A percentile compares a stretch with the other conserved stretches of the same genome.
phyloP scores from a whole-genome alignment of 257 asterid species.

The Datura wrightii region DNA sequence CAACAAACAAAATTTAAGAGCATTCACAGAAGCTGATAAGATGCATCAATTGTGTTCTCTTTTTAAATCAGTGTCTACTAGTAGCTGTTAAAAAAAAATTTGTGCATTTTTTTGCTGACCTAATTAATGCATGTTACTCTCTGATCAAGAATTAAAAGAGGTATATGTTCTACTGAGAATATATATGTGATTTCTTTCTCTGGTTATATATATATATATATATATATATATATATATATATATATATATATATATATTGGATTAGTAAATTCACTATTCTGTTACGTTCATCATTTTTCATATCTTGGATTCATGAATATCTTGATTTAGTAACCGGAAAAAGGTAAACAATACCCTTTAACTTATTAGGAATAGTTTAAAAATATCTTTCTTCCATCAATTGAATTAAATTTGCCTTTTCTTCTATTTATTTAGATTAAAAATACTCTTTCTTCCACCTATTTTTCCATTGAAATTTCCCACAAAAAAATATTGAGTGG shows the following conservation, averaged over 20 bases:
- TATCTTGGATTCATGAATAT: neutral
- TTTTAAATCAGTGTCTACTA: neutral
- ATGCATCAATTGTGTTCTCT: slow-evolving; percentile 32
- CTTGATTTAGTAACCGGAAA: neutral
- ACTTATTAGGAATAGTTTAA: too few species aligned
- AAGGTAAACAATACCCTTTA: too few species aligned
- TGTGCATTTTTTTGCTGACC: slow-evolving; percentile 31
- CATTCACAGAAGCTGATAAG: neutral
- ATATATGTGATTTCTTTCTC: slow-evolving; percentile 19
- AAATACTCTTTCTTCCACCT: too few species aligned
- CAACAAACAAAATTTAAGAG: slow-evolving; percentile 1
- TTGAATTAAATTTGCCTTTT: too few species aligned
- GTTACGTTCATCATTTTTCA: neutral
- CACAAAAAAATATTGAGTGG: too few species aligned
- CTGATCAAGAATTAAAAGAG: neutral
- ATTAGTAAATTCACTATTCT: neutral
- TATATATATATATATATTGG: neutral
- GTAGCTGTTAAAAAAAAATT: slow-evolving; percentile 39
- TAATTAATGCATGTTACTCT: slow-evolving; percentile 40
- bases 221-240: neutral
- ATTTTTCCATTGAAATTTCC: too few species aligned
- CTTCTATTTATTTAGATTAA: too few species aligned
- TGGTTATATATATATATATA: neutral
- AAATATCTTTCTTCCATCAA: too few species aligned
- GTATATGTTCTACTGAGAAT: neutral